phyloP scores from a whole-genome alignment of 176 grass and related monocot genomes.

The Oryza meridionalis region DNA sequence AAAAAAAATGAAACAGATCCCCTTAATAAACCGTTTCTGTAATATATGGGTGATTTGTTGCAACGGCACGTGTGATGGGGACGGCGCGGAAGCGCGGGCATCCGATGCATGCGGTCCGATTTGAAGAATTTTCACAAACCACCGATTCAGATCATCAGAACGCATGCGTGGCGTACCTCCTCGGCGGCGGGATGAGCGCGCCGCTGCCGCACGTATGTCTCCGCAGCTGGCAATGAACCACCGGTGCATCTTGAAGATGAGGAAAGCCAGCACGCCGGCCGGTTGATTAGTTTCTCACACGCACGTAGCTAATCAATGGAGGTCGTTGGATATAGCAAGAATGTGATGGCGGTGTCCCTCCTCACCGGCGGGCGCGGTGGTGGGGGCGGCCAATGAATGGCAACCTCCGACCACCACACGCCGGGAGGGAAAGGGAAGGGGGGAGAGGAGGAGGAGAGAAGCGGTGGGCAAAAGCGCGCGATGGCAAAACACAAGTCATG shows the following conservation, averaged over 20 bases:
- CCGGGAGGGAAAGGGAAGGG: not conserved
- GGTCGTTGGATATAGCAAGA: too few species aligned
- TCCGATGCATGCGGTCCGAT: too few species aligned
- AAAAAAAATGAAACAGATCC: too few species aligned
- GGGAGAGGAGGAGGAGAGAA: not conserved
- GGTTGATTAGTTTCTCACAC: not conserved
- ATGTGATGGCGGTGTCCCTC: not conserved
- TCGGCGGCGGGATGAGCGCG: conserved; percentile 33
- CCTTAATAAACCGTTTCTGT: too few species aligned
- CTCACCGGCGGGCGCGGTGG: conserved; percentile 1
- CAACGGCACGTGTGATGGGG: too few species aligned
- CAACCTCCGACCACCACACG: conserved; percentile 54
- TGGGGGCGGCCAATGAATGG: conserved; percentile 42
- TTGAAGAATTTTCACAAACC: not conserved
- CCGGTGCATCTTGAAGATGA: conserved; percentile 39
- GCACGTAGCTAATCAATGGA: not conserved
- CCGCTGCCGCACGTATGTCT: conserved; percentile 27
- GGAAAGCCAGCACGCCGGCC: not conserved
- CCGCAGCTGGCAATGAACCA: conserved; percentile 58
- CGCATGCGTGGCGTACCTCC: conserved; percentile 30
- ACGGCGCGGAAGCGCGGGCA: too few species aligned
- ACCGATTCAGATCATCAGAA: too few species aligned
- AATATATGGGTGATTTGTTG: too few species aligned
- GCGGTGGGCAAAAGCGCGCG: not conserved
- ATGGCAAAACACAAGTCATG: too few species aligned